phyloP scores from a whole-genome alignment of 2,329 filamentous ascomycete genomes.

The Leptographium procerum region DNA sequence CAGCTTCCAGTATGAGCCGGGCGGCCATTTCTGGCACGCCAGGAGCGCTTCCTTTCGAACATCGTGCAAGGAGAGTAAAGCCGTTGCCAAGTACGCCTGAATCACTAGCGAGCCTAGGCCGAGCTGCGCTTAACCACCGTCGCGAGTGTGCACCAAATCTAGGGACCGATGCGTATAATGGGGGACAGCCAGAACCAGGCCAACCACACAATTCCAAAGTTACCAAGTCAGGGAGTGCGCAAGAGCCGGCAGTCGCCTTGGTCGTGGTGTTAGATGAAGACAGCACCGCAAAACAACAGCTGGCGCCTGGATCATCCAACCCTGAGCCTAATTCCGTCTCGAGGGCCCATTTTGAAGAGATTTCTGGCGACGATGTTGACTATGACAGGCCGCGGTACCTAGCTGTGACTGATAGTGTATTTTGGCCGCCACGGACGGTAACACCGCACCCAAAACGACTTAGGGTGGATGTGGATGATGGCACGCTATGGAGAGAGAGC shows the following conservation, averaged over 20 bases:
- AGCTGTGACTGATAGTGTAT: neutral
- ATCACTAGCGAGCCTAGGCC: neutral
- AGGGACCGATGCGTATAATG: too few species aligned
- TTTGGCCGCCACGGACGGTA: neutral
- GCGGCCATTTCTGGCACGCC: neutral
- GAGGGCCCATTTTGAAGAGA: neutral
- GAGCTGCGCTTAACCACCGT: neutral
- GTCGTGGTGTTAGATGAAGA: neutral
- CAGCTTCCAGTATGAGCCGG: conserved; percentile 8
- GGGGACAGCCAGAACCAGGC: neutral
- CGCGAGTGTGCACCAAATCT: neutral
- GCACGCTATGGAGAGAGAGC: neutral
- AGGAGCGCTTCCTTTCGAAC: neutral
- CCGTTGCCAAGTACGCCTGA: neutral
- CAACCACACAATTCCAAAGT: neutral
- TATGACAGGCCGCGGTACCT: neutral
- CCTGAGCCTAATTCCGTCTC: neutral
- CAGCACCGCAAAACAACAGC: neutral
- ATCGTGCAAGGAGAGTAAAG: neutral
- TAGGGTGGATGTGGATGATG: neutral
- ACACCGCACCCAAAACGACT: conserved; percentile 7
- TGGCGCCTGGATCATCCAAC: neutral
- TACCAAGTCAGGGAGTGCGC: neutral
- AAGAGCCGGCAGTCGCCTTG: neutral
- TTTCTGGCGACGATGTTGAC: neutral